Base-by-base conservation (phyloP, 2,329 filamentous ascomycete genomes). In the Penicillium sp. region DNA sequence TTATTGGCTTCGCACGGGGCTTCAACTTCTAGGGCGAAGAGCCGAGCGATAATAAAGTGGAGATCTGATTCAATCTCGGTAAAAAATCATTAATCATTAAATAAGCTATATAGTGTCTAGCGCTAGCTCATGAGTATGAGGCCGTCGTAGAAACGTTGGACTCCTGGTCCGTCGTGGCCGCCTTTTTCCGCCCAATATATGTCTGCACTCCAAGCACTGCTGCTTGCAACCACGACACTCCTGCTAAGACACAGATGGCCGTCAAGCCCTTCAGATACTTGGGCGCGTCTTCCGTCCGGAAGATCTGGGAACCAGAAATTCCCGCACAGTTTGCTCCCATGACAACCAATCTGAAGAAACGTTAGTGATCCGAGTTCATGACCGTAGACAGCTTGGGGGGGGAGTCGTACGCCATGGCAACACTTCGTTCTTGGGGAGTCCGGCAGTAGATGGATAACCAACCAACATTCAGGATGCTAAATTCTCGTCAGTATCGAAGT, bases 271-370 rank as follows among this genome's bases (percentile, higher is more conserved):
- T 65, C 7, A 61, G 29, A n/a, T 70, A 71, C 4, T 63, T 27
- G 2, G 65, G 65, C 4, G 63, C 63, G 19, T 67, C 63, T 7
- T 55, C 56, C 0, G 65, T 63, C 14, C 68, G 80, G 77, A 86
- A 87, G 58, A 87, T 81, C 66, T 87, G 84, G 0, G 83, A 83
- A 3, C 84, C 85, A 54, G 85, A 84, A 51, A 87, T 86, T 23
- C 83, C 84, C 0, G 84, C 83, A 26, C 82, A 83, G 62, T 87
- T 87, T 48, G 83, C 85, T 21, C 81, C 81, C 84, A 86, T 86
- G 58, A 87, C 85, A 51, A 85, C 69, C 49, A 76, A 62, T 3
- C 72, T 75, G 51, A 55, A 37, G 21, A 33, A 49, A 21, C 14
- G 37, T 54, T 51, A 50, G 46, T 45, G 14, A 21, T 25, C 14